Base-by-base conservation (phyloP, 2,329 filamentous ascomycete species). In the Phyllosticta citriasiana region DNA sequence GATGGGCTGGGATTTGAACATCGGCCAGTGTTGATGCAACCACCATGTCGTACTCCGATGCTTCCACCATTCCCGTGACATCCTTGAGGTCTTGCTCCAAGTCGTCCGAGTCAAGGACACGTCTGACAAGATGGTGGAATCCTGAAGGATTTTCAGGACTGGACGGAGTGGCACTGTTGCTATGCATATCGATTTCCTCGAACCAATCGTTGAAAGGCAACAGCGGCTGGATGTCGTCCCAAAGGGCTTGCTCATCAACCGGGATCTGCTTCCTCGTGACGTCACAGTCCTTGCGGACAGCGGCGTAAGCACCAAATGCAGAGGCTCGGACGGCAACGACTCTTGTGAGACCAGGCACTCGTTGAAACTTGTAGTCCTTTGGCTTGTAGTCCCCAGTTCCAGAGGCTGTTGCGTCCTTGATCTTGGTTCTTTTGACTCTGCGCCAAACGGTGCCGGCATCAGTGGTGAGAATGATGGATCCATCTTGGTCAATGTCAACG, bases 311-410 rank as follows among this genome's bases (percentile, higher is more conserved):
- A 4, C 94, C 94, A 73, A 89, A 96, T 0, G 88, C 84, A 35
- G 94, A 97, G 67, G 91, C 93, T 65, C 91, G 83, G 7, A 97
- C 92, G 3, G 87, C 86, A 33, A 88, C 82, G 14, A 95, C 90
- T 40, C 91, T 86, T 1, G 91, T 96, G 61, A 99, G 83, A 52
- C 89, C 91, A 0, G 94, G 88, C 8, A 99, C 85, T 62, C 94
- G 86, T 68, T 93, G 87, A 67, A 97, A 99, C 71, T 99, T 99
- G 78, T 95, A 96, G 70, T 96, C 91, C 66, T 95, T 96, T 12
- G 84, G 82, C 67, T 85, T 88, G 35, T 81, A 79, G 24, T 86
- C 84, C 1, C 76, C 73, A 1, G 73, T 73, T 3, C 76, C 77
- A 12, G 76, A 73, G 1, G 78, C 77, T 33, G 69, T 78, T 0